These are phyloP conservation scores for Dendrobium huoshanense DNA, from an alignment of 106 monocot species.

Conservation along the genomic window DNA sequence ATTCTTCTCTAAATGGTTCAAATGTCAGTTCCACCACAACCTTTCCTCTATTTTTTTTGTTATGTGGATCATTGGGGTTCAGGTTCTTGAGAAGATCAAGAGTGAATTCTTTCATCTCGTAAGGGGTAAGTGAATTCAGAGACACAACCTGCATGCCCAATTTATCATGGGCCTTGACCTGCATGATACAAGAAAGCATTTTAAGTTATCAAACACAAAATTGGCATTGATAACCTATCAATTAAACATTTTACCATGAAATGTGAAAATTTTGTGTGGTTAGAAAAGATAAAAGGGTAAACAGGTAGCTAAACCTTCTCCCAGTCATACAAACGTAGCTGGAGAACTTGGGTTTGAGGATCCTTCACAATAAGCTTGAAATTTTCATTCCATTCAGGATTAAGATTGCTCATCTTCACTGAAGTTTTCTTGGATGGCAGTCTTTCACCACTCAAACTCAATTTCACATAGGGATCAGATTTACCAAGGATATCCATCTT, in stretches of 20 bases:
- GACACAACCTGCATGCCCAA: slow-evolving; percentile 88
- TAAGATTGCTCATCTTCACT: slow-evolving; percentile 82
- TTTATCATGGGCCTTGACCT: slow-evolving; percentile 88
- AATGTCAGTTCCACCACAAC: slow-evolving; percentile 68
- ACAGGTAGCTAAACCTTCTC: slow-evolving; percentile 73
- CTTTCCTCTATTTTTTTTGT: slow-evolving; percentile 71
- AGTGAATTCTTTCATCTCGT: slow-evolving; percentile 60
- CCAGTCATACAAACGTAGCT: slow-evolving; percentile 82
- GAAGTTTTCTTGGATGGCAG: slow-evolving; percentile 76
- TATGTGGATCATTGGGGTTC: slow-evolving; percentile 84
- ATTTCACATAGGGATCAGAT: slow-evolving; percentile 89
- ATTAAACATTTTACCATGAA: neutral
- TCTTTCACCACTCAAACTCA: slow-evolving; percentile 76
- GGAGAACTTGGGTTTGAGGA: slow-evolving; percentile 76
- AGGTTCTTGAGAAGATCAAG: slow-evolving; percentile 80
- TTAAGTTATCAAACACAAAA: no score
- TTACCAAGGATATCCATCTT: slow-evolving; percentile 95
- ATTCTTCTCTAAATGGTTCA: slow-evolving; percentile 71
- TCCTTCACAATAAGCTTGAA: slow-evolving; percentile 88
- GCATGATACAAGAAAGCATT: slow-evolving; percentile 9
- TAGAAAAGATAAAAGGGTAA: neutral
- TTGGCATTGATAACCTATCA: neutral
- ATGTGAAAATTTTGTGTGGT: no score
- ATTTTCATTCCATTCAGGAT: slow-evolving; percentile 92
- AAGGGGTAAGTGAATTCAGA: slow-evolving; percentile 49